Evolutionary conservation across 1,139 yeast species (phyloP).

Genomic region (Candida mesenterica): DNA sequence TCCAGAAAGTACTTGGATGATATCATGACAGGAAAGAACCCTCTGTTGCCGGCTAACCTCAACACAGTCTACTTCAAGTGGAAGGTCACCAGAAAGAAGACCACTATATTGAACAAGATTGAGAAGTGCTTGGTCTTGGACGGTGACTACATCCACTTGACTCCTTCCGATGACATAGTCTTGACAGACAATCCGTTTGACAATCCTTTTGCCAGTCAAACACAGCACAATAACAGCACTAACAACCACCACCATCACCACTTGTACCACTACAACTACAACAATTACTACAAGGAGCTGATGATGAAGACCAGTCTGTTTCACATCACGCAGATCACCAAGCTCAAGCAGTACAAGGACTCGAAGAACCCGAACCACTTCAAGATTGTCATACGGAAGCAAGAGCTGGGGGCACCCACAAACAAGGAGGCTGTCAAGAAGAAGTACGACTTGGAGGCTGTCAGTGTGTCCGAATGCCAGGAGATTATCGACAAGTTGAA

Average conservation of each 20-base stretch:
- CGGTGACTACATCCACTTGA: conserved; percentile 87
- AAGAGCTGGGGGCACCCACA: conserved; percentile 45
- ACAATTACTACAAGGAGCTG: conserved; percentile 39
- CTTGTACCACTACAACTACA: conserved; percentile 55
- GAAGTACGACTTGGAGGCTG: conserved; percentile 85
- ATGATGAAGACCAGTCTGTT: conserved; percentile 81
- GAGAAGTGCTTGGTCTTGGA: conserved; percentile 86
- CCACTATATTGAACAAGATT: conserved; percentile 77
- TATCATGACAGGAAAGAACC: conserved; percentile 32
- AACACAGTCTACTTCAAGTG: conserved; percentile 51
- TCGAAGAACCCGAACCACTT: conserved; percentile 73
- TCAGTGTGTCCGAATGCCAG: conserved; percentile 56
- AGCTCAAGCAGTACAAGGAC: conserved; percentile 67
- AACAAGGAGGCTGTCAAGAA: conserved; percentile 45
- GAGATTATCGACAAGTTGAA: conserved; percentile 73
- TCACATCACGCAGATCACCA: conserved; percentile 75
- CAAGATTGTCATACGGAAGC: conserved; percentile 75
- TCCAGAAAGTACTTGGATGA: conserved; percentile 36
- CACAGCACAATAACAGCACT: conserved; percentile 5
- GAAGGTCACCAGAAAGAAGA: conserved; percentile 86
- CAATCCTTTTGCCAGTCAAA: conserved; percentile 23
- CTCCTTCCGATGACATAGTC: conserved; percentile 65
- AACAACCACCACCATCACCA: conserved; percentile 27
- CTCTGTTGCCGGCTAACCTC: conserved; percentile 35
- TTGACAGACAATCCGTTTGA: conserved; percentile 52